Evolutionary conservation across 345 rosid genomes (phyloP).

Genomic region (Moringa oleifera): DNA sequence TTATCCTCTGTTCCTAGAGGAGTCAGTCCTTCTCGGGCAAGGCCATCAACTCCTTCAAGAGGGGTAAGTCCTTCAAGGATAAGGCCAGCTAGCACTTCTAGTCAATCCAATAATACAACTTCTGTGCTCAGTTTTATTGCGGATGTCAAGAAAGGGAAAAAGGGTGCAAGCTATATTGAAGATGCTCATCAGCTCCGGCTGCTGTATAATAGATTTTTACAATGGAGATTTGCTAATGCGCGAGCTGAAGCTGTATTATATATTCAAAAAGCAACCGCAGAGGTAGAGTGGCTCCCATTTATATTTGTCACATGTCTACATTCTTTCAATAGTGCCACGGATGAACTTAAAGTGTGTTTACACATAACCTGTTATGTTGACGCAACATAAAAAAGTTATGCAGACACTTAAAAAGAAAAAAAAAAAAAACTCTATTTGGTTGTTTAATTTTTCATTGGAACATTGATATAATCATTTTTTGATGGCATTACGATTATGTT

Average conservation of each 20-base stretch:
- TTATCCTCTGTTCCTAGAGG: conserved; percentile 51
- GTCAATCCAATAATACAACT: conserved; percentile 50
- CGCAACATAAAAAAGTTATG: too few relatives aligned
- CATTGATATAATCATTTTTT: too few relatives aligned
- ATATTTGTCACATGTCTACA: not conserved
- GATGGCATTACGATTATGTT: too few relatives aligned
- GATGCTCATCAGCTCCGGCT: conserved; percentile 89
- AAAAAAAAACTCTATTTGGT: not conserved
- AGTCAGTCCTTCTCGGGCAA: conserved; percentile 46
- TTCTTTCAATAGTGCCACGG: too few relatives aligned
- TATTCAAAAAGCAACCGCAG: conserved; percentile 60
- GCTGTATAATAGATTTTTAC: conserved; percentile 75
- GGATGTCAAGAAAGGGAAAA: conserved; percentile 78
- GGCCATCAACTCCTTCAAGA: conserved; percentile 74
- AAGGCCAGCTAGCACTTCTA: conserved; percentile 48
- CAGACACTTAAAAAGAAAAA: not conserved
- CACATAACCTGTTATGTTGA: too few relatives aligned
- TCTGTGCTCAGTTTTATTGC: conserved; percentile 89
- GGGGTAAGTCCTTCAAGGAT: conserved; percentile 76
- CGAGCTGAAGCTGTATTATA: conserved; percentile 61
- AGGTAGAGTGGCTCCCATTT: conserved; percentile 38
- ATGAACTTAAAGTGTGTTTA: too few relatives aligned
- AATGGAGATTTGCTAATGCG: conserved; percentile 92
- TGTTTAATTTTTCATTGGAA: too few relatives aligned
- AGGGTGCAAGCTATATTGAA: conserved; percentile 56